Evolutionary conservation across 176 grass and related monocot species (phyloP).

Genomic region (Oryza officinalis): DNA sequence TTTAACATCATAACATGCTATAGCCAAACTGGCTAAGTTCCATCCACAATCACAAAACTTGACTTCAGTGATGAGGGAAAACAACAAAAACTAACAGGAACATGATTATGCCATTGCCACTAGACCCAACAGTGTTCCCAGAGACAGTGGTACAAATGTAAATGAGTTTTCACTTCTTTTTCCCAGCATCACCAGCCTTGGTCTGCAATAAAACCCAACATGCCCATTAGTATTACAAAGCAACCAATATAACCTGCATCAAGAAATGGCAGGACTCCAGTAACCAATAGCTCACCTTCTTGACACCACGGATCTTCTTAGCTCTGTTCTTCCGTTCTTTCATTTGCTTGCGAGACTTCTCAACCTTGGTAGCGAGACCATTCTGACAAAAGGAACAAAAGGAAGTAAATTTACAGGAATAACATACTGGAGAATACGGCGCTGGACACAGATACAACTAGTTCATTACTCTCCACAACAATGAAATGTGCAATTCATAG

Average conservation of each 20-base stretch:
- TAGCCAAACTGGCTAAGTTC: constrained; percentile 33
- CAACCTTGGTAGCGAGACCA: constrained; percentile 73
- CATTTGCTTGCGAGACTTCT: constrained; percentile 80
- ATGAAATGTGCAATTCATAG: neutral
- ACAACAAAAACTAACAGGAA: constrained; percentile 24
- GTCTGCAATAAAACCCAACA: constrained; percentile 31
- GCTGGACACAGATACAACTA: neutral
- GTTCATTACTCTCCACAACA: neutral
- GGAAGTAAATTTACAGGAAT: neutral
- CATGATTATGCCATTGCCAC: constrained; percentile 32
- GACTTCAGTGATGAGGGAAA: neutral
- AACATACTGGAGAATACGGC: neutral
- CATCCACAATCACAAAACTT: constrained; percentile 37
- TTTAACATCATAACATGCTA: constrained; percentile 40
- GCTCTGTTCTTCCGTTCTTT: constrained; percentile 82
- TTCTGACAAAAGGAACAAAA: constrained; percentile 44
- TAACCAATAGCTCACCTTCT: constrained; percentile 55
- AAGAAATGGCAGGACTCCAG: neutral
- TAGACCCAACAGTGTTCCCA: constrained; percentile 18
- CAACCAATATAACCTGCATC: neutral
- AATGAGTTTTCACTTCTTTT: constrained; percentile 63
- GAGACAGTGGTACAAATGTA: constrained; percentile 13
- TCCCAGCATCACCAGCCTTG: constrained; percentile 68
- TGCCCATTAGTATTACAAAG: neutral
- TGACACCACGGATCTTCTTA: constrained; percentile 74